These are phyloP conservation scores for Penicillium sp. DNA, from an alignment of 2,329 filamentous ascomycete species.

Conservation along the genomic window DNA sequence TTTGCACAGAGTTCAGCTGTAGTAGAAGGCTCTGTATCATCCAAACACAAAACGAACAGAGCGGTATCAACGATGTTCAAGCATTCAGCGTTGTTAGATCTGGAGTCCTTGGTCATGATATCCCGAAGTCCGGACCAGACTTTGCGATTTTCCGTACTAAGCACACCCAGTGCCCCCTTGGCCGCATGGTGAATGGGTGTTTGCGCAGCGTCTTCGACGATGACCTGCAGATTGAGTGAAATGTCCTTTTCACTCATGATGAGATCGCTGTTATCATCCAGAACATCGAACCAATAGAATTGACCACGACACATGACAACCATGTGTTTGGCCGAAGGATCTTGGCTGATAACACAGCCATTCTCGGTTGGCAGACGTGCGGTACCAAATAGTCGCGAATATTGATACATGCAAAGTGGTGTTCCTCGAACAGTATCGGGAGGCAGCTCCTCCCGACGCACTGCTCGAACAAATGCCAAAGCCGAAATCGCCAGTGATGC, in stretches of 20 bases:
- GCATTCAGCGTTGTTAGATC: constrained; percentile 93
- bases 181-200: constrained; percentile 91
- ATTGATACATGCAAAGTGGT: constrained; percentile 97
- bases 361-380: constrained; percentile 91
- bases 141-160: constrained; percentile 96
- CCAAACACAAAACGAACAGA: constrained; percentile 86
- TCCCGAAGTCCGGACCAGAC: constrained; percentile 92
- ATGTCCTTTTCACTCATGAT: constrained; percentile 98
- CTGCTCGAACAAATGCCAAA: constrained; percentile 87
- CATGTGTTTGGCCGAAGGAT: constrained; percentile 88
- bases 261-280: constrained; percentile 89
- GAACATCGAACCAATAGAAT: constrained; percentile 98
- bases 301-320: constrained; percentile 93
- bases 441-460: constrained; percentile 87
- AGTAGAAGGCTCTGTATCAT: constrained; percentile 82
- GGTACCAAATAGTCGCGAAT: constrained; percentile 91
- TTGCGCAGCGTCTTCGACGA: constrained; percentile 85
- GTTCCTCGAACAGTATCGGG: constrained; percentile 82
- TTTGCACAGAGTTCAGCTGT: constrained; percentile 90
- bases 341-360: constrained; percentile 94
- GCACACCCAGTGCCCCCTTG: constrained; percentile 88
- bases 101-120: constrained; percentile 78
- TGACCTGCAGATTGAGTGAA: constrained; percentile 84
- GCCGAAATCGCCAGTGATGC: constrained; percentile 90
- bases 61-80: constrained; percentile 94